A percentile compares a stretch with the other conserved stretches of the same genome.
These are phyloP conservation scores for Coleophoma cylindrospora DNA, from an alignment of 2,329 filamentous ascomycete genomes.

Conservation along the genomic window DNA sequence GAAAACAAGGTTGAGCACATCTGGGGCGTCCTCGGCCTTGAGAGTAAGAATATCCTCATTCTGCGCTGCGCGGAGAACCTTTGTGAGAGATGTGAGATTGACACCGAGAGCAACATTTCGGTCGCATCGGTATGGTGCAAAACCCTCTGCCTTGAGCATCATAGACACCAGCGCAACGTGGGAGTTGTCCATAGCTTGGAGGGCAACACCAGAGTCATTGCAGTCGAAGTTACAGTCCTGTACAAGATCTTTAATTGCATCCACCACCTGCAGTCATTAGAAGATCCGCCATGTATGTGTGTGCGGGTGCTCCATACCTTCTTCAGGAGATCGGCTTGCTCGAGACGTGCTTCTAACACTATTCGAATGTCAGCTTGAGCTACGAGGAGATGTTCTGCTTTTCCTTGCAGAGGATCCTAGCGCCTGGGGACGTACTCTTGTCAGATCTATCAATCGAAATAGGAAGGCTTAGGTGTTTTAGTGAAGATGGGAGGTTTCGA, in stretches of 20 bases:
- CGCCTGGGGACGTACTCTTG: background rate
- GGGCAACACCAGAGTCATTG: conserved; percentile 97
- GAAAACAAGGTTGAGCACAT: conserved; percentile 92
- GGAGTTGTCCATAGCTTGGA: conserved; percentile 99
- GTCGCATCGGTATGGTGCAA: conserved; percentile 95
- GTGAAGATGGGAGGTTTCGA: background rate
- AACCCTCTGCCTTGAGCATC: conserved; percentile 94
- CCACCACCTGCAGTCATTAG: conserved; percentile 67
- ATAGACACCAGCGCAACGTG: conserved; percentile 98
- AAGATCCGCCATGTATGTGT: conserved; percentile 1
- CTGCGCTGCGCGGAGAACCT: conserved; percentile 91
- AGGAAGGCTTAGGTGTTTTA: background rate
- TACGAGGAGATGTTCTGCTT: background rate
- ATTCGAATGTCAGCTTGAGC: conserved; percentile 1
- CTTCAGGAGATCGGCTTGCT: conserved; percentile 91
- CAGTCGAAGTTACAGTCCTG: conserved; percentile 99
- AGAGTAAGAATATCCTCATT: conserved; percentile 92
- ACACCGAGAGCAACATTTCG: conserved; percentile 98
- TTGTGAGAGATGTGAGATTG: conserved; percentile 93
- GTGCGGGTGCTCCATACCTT: conserved; percentile 55
- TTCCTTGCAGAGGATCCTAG: background rate
- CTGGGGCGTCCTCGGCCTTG: conserved; percentile 95
- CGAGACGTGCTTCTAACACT: conserved; percentile 95
- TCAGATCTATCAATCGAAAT: background rate
- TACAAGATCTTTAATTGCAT: conserved; percentile 98